Evolutionary conservation across 768 basidiomycete genomes (phyloP).

Genomic region (Phaffia australis): DNA sequence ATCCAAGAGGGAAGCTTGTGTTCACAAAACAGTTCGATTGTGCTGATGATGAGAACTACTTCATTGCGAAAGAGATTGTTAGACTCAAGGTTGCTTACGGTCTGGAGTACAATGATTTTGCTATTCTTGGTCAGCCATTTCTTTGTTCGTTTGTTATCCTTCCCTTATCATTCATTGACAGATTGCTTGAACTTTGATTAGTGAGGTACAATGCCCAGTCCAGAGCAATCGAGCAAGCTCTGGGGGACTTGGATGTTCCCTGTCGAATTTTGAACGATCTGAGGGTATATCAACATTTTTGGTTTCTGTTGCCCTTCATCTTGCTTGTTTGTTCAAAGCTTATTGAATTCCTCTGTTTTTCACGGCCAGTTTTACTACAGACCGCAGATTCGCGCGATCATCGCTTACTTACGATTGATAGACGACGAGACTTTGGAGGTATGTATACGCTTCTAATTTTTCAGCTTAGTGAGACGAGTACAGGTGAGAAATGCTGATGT

Average conservation of each 20-base stretch:
- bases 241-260: slow-evolving; percentile 71
- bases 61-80: slow-evolving; percentile 68
- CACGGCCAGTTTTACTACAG: slow-evolving; percentile 59
- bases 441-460: too few relatives aligned
- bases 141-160: not conserved
- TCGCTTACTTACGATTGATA: slow-evolving; percentile 70
- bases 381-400: slow-evolving; percentile 38
- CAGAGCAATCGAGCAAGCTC: slow-evolving; percentile 57
- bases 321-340: not conserved
- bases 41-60: slow-evolving; percentile 57
- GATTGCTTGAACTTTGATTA: slow-evolving; percentile 32
- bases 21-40: not conserved
- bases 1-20: not conserved
- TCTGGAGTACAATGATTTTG: slow-evolving; percentile 65
- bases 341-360: slow-evolving; percentile 5
- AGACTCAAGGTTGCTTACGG: slow-evolving; percentile 63
- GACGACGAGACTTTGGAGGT: slow-evolving; percentile 49
- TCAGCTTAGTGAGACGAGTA: too few relatives aligned
- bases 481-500: too few relatives aligned
- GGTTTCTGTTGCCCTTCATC: not conserved
- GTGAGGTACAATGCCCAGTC: slow-evolving; percentile 76
- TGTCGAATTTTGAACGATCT: slow-evolving; percentile 63
- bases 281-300: not conserved
- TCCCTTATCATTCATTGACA: not conserved
- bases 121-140: slow-evolving; percentile 55